Conservation (phyloP, 2,329 filamentous ascomycete species). For the Nothopassalora personata region DNA sequence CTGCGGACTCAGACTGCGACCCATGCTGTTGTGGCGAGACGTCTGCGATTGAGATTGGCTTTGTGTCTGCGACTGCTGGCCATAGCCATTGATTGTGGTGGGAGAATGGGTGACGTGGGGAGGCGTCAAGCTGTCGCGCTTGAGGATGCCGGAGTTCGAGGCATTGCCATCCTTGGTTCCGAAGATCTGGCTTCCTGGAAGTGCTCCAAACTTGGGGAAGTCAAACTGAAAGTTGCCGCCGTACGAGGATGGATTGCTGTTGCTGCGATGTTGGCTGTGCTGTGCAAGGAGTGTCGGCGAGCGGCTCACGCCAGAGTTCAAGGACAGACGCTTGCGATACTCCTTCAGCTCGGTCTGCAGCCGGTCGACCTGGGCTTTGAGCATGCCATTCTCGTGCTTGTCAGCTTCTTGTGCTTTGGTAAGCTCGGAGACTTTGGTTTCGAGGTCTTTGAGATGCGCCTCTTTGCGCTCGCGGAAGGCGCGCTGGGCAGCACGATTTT, state of each 20-base stretch:
- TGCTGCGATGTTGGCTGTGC: slow-evolving; percentile 24
- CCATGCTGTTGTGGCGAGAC: slow-evolving; percentile 24
- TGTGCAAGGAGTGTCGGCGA: slow-evolving; percentile 43
- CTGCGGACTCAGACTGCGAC: slow-evolving; percentile 35
- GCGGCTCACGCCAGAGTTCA: slow-evolving; percentile 47
- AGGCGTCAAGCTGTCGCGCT: slow-evolving; percentile 23
- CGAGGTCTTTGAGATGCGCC: slow-evolving; percentile 79
- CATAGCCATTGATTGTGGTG: slow-evolving; percentile 6
- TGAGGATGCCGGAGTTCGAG: slow-evolving; percentile 39
- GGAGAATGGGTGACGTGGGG: slow-evolving; percentile 23
- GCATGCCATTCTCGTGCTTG: slow-evolving; percentile 76
- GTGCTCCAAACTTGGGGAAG: slow-evolving; percentile 85
- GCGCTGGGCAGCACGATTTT: slow-evolving; percentile 86
- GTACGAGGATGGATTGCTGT: slow-evolving; percentile 33
- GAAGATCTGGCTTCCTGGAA: slow-evolving; percentile 54
- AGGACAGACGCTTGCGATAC: slow-evolving; percentile 79
- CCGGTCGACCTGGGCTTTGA: slow-evolving; percentile 83
- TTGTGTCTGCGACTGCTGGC: slow-evolving; percentile 7
- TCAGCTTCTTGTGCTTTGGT: slow-evolving; percentile 79
- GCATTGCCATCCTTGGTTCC: slow-evolving; percentile 18
- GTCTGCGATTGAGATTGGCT: slow-evolving; percentile 3
- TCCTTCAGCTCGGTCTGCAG: slow-evolving; percentile 79
- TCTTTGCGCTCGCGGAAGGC: slow-evolving; percentile 95
- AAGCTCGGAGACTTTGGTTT: slow-evolving; percentile 60
- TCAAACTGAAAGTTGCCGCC: slow-evolving; percentile 80